phyloP scores from a whole-genome alignment of 2,329 filamentous ascomycete genomes.

The Aspergillus tamarii region DNA sequence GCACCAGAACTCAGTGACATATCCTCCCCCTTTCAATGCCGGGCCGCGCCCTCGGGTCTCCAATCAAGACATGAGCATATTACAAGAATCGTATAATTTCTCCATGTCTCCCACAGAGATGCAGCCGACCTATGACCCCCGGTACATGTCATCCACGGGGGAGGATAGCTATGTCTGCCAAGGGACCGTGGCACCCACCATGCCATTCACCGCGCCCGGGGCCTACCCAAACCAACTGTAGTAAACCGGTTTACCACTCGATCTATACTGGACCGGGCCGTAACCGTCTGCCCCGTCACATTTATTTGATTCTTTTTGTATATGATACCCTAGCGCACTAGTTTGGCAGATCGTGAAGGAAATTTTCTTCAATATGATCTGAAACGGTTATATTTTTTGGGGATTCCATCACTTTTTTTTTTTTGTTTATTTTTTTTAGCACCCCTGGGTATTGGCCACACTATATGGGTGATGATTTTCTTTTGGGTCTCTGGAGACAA shows the following conservation, averaged over 20 bases:
- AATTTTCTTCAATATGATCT: slow-evolving; percentile 3
- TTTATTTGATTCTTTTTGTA: background rate
- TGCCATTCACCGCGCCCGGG: slow-evolving; percentile 19
- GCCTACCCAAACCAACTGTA: slow-evolving; percentile 24
- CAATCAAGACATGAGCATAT: slow-evolving; percentile 24
- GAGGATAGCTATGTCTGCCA: slow-evolving; percentile 23
- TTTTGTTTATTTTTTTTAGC: background rate
- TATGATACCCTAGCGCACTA: slow-evolving; percentile 18
- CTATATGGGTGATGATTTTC: background rate
- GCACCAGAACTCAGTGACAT: slow-evolving; percentile 37
- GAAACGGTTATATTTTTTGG: background rate
- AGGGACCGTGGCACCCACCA: slow-evolving; percentile 18
- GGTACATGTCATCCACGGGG: slow-evolving; percentile 30
- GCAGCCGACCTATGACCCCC: slow-evolving; percentile 25
- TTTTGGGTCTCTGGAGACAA: background rate
- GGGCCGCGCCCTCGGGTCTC: slow-evolving; percentile 26
- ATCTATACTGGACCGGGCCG: background rate
- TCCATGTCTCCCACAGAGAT: slow-evolving; percentile 30
- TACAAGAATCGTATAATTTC: slow-evolving; percentile 28
- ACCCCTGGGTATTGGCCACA: background rate
- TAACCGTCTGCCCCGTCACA: background rate
- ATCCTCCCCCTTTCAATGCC: slow-evolving; percentile 38
- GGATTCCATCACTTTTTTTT: background rate
- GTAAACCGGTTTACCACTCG: slow-evolving; percentile 5
- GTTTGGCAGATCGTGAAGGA: slow-evolving; percentile 14